Conservation (phyloP, 1,284 basidiomycete genomes). For the Afroboletus lepidellus region DNA sequence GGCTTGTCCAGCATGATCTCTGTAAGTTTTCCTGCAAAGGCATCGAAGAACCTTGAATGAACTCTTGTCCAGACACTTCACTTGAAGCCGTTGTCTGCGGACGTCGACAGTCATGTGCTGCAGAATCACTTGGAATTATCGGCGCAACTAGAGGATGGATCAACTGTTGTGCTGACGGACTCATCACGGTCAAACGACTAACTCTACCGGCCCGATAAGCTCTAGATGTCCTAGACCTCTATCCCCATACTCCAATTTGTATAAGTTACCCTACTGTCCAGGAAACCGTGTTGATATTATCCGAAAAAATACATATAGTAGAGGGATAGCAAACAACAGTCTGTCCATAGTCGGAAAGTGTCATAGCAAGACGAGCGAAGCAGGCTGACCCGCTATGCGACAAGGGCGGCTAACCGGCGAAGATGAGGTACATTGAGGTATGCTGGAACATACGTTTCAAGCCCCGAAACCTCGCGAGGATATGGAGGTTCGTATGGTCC, state of each 20-base stretch:
- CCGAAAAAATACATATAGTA: conserved; percentile 23
- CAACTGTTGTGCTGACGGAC: conserved; percentile 30
- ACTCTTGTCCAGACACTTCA: conserved; percentile 31
- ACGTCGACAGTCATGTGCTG: conserved; percentile 27
- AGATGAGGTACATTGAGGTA: conserved; percentile 84
- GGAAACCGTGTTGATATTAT: conserved; percentile 18
- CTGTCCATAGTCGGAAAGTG: conserved; percentile 2
- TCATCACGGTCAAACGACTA: conserved; percentile 1
- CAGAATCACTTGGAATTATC: conserved; percentile 42
- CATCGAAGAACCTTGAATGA: neutral
- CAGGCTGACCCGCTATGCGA: conserved; percentile 47
- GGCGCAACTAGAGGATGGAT: conserved; percentile 44
- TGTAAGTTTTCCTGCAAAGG: conserved; percentile 16
- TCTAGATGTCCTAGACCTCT: neutral
- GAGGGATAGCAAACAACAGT: conserved; percentile 9
- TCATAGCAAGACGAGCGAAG: neutral
- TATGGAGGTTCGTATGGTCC: conserved; percentile 87
- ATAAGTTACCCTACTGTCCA: neutral
- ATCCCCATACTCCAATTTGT: neutral
- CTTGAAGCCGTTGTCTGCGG: conserved; percentile 27
- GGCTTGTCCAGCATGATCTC: conserved; percentile 28
- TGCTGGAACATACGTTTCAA: conserved; percentile 87
- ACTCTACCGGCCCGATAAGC: neutral
- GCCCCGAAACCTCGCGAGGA: conserved; percentile 82
- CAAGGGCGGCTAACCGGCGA: conserved; percentile 76